Evolutionary conservation across 2,329 filamentous ascomycete genomes (phyloP).

Genomic region (Penicillium psychrosexuale): DNA sequence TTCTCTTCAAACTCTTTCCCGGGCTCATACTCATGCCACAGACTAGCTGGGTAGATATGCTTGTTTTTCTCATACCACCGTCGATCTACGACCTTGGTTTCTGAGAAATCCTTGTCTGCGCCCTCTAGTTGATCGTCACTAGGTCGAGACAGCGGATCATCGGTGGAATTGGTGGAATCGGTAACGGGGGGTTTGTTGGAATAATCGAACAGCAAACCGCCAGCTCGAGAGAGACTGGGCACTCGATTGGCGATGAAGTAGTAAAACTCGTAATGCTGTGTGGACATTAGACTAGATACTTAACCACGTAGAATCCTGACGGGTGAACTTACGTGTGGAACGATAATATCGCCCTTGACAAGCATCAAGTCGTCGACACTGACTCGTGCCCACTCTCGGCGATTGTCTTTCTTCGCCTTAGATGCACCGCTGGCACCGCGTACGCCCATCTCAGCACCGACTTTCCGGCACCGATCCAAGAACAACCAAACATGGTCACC

Average conservation of each 20-base stretch:
- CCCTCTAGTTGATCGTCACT: slow-evolving; percentile 67
- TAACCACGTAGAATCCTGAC: neutral
- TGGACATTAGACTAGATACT: slow-evolving; percentile 1
- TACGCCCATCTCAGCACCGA: slow-evolving; percentile 78
- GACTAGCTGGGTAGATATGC: slow-evolving; percentile 93
- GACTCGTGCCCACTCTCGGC: slow-evolving; percentile 85
- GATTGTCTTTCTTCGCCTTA: slow-evolving; percentile 54
- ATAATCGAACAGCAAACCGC: slow-evolving; percentile 76
- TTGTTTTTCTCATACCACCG: slow-evolving; percentile 98
- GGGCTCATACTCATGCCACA: slow-evolving; percentile 93
- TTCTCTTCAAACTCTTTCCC: slow-evolving; percentile 67
- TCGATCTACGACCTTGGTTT: slow-evolving; percentile 92
- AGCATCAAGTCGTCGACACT: slow-evolving; percentile 95
- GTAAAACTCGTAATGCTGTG: slow-evolving; percentile 92
- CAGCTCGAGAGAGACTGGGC: slow-evolving; percentile 66
- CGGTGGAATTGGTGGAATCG: slow-evolving; percentile 27
- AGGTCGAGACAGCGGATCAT: slow-evolving; percentile 46
- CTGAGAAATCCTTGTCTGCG: slow-evolving; percentile 68
- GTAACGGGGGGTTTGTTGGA: slow-evolving; percentile 44
- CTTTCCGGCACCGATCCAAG: slow-evolving; percentile 83
- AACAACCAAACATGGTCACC: slow-evolving; percentile 93
- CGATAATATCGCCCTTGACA: slow-evolving; percentile 83
- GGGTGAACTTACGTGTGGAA: slow-evolving; percentile 74
- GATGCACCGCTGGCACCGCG: slow-evolving; percentile 55
- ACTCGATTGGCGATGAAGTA: slow-evolving; percentile 82